phyloP scores from a whole-genome alignment of 176 grass and related monocot species.

The Stipa capillata region DNA sequence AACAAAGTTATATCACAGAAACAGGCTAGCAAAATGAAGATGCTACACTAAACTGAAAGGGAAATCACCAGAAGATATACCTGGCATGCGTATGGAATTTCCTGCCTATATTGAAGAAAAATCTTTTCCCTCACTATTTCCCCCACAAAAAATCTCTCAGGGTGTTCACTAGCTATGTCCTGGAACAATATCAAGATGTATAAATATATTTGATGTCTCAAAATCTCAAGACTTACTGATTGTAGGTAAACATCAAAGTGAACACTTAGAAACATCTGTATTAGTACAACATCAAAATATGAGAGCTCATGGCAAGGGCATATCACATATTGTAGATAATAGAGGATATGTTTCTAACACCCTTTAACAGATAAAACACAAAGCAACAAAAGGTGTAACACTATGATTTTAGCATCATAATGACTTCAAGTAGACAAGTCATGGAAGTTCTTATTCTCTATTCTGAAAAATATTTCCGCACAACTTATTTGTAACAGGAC shows the following conservation, averaged over 20 bases:
- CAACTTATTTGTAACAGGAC: not conserved
- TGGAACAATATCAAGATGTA: slow-evolving; percentile 30
- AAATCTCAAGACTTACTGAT: not conserved
- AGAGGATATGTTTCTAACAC: not conserved
- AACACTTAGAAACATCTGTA: not conserved
- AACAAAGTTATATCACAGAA: not conserved
- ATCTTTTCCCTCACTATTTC: slow-evolving; percentile 98
- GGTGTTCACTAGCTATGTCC: slow-evolving; percentile 89
- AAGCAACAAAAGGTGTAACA: not conserved
- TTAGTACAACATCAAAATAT: not conserved
- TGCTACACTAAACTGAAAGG: not conserved
- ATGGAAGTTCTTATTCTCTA: not conserved
- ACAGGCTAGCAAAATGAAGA: not conserved
- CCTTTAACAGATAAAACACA: not conserved
- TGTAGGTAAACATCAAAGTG: not conserved
- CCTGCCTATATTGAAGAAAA: slow-evolving; percentile 82
- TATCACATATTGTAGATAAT: not conserved
- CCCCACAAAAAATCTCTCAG: slow-evolving; percentile 83
- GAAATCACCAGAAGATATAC: slow-evolving; percentile 32
- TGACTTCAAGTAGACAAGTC: not conserved
- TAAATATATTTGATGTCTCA: not conserved
- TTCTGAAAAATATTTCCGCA: not conserved
- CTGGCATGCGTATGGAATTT: slow-evolving; percentile 92
- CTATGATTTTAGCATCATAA: not conserved
- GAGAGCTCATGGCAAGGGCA: not conserved